These are phyloP conservation scores for Chlamydomonas reinhardtii DNA, from an alignment of 163 green algal genomes.

Conservation along the genomic window DNA sequence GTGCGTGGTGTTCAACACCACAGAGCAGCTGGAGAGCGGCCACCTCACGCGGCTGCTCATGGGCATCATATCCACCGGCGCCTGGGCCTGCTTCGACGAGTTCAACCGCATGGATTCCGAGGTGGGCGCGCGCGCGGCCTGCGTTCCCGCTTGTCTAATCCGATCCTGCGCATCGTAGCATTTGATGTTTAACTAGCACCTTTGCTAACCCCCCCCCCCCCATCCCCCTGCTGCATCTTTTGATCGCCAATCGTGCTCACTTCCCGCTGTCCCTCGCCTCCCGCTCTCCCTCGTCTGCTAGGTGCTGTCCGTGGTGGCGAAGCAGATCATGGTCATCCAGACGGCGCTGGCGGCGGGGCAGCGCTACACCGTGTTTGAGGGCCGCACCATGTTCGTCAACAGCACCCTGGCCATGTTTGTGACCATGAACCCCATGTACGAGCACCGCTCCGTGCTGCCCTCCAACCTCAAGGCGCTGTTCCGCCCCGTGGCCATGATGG, in stretches of 20 bases:
- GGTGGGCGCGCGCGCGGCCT: slow-evolving; percentile 7
- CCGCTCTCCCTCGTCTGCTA: slow-evolving; percentile 18
- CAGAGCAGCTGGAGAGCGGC: slow-evolving; percentile 81
- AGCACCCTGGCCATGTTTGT: slow-evolving; percentile 85
- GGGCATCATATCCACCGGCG: slow-evolving; percentile 81
- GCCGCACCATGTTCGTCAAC: slow-evolving; percentile 76
- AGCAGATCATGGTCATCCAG: slow-evolving; percentile 81
- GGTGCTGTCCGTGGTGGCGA: slow-evolving; percentile 84
- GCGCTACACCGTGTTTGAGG: slow-evolving; percentile 70
- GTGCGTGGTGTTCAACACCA: slow-evolving; percentile 89
- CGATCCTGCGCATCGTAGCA: too few relatives aligned
- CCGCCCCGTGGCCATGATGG: slow-evolving; percentile 88
- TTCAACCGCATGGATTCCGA: slow-evolving; percentile 82
- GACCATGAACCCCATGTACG: slow-evolving; percentile 89
- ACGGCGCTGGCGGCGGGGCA: slow-evolving; percentile 59
- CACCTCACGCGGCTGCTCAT: slow-evolving; percentile 71
- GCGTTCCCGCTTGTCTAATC: too few relatives aligned
- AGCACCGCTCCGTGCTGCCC: slow-evolving; percentile 78
- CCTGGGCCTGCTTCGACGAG: slow-evolving; percentile 82
- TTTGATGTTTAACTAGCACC: too few relatives aligned
- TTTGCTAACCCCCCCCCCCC: too few relatives aligned
- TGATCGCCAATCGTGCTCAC: too few relatives aligned
- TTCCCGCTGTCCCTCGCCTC: not conserved
- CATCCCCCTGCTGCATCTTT: too few relatives aligned
- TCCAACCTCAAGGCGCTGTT: slow-evolving; percentile 85